phyloP scores from a whole-genome alignment of 176 grass and related monocot genomes.

The Raddia guianensis region DNA sequence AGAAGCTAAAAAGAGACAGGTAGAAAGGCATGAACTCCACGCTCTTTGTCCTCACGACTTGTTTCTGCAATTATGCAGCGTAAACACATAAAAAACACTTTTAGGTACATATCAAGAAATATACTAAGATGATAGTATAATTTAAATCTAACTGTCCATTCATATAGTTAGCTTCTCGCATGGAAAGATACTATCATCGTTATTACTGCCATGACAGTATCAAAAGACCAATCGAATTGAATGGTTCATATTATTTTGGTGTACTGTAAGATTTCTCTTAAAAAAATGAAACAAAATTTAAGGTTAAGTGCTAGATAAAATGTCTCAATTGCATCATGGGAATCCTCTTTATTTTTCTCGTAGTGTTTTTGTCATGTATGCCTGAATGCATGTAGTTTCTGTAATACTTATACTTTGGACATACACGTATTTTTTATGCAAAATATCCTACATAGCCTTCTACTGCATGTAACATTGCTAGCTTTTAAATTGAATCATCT shows the following conservation, averaged over 20 bases:
- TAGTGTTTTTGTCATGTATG: neutral
- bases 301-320: neutral
- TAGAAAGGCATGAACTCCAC: conserved; percentile 93
- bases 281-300: neutral
- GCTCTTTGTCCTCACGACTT: conserved; percentile 76
- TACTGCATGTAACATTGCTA: neutral
- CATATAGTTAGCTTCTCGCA: too few relatives aligned
- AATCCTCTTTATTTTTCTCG: neutral
- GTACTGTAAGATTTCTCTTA: too few relatives aligned
- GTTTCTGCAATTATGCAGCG: conserved; percentile 48
- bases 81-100: neutral
- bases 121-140: too few relatives aligned
- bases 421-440: neutral
- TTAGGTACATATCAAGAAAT: too few relatives aligned
- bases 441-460: neutral
- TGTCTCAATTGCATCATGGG: neutral
- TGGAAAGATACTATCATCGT: too few relatives aligned
- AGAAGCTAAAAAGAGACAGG: conserved; percentile 73
- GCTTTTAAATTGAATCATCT: neutral
- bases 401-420: neutral
- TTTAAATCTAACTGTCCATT: too few relatives aligned
- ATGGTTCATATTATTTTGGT: too few relatives aligned
- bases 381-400: neutral
- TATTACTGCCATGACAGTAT: too few relatives aligned
- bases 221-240: too few relatives aligned